Conservation (phyloP, 163 green algal species). For the Trebouxia gelatinosa region DNA sequence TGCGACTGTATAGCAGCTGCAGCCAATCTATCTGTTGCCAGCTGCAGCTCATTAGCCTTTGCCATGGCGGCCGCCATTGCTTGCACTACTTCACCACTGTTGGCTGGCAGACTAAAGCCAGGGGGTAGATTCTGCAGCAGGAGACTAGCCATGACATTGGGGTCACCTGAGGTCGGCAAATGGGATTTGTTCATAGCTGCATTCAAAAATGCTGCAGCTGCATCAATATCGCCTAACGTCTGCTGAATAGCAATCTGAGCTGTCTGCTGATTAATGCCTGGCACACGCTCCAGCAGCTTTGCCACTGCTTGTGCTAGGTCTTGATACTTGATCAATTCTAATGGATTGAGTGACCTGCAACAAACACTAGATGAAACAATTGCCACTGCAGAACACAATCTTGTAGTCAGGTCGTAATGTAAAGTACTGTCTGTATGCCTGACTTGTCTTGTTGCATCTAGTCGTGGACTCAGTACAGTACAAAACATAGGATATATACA, state of each 20-base stretch:
- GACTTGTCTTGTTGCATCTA: neutral
- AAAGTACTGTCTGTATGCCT: neutral
- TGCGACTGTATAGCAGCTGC: slow-evolving; percentile 11
- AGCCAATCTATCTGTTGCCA: slow-evolving; percentile 9
- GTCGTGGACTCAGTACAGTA: neutral
- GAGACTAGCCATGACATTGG: slow-evolving; percentile 12
- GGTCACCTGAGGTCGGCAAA: slow-evolving; percentile 11
- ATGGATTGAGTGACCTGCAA: slow-evolving; percentile 9
- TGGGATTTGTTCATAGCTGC: slow-evolving; percentile 18
- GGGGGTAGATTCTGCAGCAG: slow-evolving; percentile 29
- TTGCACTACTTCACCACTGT: slow-evolving; percentile 29
- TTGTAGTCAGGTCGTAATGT: neutral
- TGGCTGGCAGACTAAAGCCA: slow-evolving; percentile 19
- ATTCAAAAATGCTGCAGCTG: slow-evolving; percentile 16
- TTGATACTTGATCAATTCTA: slow-evolving; percentile 27
- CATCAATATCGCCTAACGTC: slow-evolving; percentile 18
- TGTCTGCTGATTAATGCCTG: slow-evolving; percentile 27
- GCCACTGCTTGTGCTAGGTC: slow-evolving; percentile 3
- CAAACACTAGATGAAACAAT: too few species aligned
- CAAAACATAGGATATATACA: neutral
- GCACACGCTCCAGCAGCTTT: slow-evolving; percentile 18
- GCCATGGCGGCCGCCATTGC: slow-evolving; percentile 28
- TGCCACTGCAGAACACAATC: neutral
- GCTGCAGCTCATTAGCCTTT: slow-evolving; percentile 26
- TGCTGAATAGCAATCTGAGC: slow-evolving; percentile 31